These are phyloP conservation scores for Rubus parviflorus DNA, from an alignment of 306 rosid genomes.

Conservation along the genomic window DNA sequence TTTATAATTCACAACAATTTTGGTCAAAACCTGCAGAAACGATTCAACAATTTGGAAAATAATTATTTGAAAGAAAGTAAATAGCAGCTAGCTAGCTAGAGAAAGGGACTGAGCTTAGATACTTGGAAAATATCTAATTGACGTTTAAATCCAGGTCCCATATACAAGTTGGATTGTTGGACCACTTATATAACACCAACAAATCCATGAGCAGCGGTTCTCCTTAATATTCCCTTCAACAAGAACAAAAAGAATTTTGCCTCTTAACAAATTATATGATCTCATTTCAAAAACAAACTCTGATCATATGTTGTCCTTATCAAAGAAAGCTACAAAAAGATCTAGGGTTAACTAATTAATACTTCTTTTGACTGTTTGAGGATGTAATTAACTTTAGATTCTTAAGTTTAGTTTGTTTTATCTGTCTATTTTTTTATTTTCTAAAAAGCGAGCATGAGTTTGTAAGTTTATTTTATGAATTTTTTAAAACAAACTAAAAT, in stretches of 20 bases:
- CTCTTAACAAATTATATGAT: not conserved
- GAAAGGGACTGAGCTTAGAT: not conserved
- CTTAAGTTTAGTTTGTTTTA: no score
- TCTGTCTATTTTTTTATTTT: no score
- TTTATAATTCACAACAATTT: not conserved
- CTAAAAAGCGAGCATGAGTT: no score
- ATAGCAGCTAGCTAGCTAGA: not conserved
- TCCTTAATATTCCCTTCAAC: constrained; percentile 5
- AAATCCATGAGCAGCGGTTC: constrained; percentile 30
- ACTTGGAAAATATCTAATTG: not conserved
- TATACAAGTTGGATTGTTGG: constrained; percentile 8
- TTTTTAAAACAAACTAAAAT: no score
- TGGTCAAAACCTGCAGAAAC: not conserved
- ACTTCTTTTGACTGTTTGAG: not conserved
- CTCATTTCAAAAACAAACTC: not conserved
- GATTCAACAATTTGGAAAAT: not conserved
- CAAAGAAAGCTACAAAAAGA: not conserved
- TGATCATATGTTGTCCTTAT: constrained; percentile 5
- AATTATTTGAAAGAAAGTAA: not conserved
- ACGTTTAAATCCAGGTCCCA: not conserved
- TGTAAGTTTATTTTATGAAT: no score
- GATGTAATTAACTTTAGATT: not conserved
- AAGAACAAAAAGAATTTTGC: constrained; percentile 1
- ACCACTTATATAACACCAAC: constrained; percentile 11
- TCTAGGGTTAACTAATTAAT: no score